Base-by-base conservation (phyloP, 169 alveolate genomes). In the Plasmodium gonderi region DNA sequence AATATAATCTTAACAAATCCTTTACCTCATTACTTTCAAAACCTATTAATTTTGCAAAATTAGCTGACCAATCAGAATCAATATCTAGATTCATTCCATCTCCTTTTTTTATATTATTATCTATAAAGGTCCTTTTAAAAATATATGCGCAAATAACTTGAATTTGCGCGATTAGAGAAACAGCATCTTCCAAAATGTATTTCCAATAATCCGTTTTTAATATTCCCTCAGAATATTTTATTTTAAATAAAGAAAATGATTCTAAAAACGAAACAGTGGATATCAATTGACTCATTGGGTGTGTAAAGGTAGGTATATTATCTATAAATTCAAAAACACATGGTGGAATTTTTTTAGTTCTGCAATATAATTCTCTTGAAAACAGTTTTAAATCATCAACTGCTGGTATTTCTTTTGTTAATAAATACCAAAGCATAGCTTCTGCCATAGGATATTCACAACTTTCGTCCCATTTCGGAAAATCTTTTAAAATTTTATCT, bases 271-370 rank as follows among this genome's bases (percentile, higher is more conserved):
- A 72, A 40, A 97, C 96, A n/a, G 98, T 98, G 75, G 96, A 91
- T 26, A 98, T 93, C 72, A 97, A 96, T 94, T 98, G 98, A 29
- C 99, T 97, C 99, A 98, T 98, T 14, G 99, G 99, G 82, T 98
- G 99, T 76, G 97, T 81, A 40, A 95, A 95, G 40, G 95, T 49
- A 14, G 99, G 99, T 33, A 98, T 91, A 45, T 91, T 67, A 65
- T 95, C 96, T 29, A 98, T 96, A 77, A 96, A 92, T 74, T 95
- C 95, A 45, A 81, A 93, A 14, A 96, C 97, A 47, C 96, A 97
- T n/a, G 47, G 78, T 12, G 99, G 98, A 26, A 98, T 76, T 23
- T 81, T 40, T 33, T 97, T 90, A 42, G 91, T 96, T 67, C 99
- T 93, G 67, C 78, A 92, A 17, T 89, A 91, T 90, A 98, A 81